Conservation (phyloP, 805 yeast genomes). For the Candida morakotiae region DNA sequence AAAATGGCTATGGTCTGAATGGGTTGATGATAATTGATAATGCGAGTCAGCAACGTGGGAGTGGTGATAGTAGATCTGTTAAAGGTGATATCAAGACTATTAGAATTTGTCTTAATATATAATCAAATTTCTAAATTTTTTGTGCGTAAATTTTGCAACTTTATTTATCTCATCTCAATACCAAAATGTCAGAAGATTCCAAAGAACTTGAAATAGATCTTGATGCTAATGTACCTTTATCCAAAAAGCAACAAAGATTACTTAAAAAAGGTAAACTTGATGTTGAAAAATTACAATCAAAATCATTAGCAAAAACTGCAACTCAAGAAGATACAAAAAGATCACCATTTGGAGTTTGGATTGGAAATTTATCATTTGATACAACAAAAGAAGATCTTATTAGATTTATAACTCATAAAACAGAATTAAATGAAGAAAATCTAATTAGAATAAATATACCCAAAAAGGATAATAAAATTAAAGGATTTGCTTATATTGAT, state of each 20-base stretch:
- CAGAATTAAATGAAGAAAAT: constrained; percentile 53
- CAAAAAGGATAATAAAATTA: constrained; percentile 59
- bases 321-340: constrained; percentile 38
- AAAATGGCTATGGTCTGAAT: constrained; percentile 61
- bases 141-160: neutral
- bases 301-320: constrained; percentile 21
- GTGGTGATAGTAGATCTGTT: neutral
- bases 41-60: no score
- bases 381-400: constrained; percentile 72
- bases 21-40: constrained; percentile 27
- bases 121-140: no score
- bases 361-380: constrained; percentile 86
- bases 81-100: no score
- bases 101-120: no score
- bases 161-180: constrained; percentile 8
- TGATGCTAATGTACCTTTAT: constrained; percentile 71
- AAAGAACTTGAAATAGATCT: constrained; percentile 69
- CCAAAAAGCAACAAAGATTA: constrained; percentile 86
- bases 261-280: constrained; percentile 78
- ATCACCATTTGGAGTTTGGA: constrained; percentile 80
- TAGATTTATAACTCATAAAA: constrained; percentile 59
- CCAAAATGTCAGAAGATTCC: constrained; percentile 10
- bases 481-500: constrained; percentile 92
- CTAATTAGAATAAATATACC: constrained; percentile 81
- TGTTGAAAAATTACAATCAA: constrained; percentile 42